Conservation (phyloP, 169 alveolate genomes). For the Plasmodium blacklocki region DNA sequence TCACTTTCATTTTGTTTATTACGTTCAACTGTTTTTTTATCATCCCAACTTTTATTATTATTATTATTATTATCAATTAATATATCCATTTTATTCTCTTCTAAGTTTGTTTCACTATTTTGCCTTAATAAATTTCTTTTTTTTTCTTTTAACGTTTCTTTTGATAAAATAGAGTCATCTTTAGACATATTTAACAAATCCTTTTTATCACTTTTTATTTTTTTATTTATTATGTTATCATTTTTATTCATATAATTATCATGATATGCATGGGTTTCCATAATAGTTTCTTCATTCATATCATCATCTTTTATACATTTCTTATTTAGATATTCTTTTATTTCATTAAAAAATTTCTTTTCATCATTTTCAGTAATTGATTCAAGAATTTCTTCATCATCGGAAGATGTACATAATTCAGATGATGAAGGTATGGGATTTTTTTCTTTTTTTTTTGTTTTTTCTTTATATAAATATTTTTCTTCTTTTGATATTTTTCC, state of each 20-base stretch:
- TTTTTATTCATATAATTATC: constrained; percentile 3
- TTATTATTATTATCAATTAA: no score
- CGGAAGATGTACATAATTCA: neutral
- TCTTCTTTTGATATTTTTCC: neutral
- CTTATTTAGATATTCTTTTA: constrained; percentile 35
- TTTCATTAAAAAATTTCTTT: constrained; percentile 40
- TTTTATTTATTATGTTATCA: neutral
- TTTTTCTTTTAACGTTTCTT: neutral
- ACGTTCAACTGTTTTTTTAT: neutral
- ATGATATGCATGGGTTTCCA: neutral
- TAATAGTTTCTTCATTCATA: neutral
- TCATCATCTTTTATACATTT: constrained; percentile 9
- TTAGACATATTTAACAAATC: neutral
- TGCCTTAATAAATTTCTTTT: neutral
- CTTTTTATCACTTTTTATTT: neutral
- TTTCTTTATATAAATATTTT: neutral
- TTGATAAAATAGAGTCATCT: neutral
- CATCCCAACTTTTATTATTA: no score
- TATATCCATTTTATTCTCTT: no score
- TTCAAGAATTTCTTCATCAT: constrained; percentile 16
- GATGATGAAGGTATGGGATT: constrained; percentile 11
- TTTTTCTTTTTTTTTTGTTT: constrained; percentile 11
- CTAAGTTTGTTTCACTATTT: no score
- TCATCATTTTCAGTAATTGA: constrained; percentile 16
- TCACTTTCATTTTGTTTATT: neutral